Evolutionary conservation across 176 grass and related monocot species (phyloP).

Genomic region (Oryza rufipogon): DNA sequence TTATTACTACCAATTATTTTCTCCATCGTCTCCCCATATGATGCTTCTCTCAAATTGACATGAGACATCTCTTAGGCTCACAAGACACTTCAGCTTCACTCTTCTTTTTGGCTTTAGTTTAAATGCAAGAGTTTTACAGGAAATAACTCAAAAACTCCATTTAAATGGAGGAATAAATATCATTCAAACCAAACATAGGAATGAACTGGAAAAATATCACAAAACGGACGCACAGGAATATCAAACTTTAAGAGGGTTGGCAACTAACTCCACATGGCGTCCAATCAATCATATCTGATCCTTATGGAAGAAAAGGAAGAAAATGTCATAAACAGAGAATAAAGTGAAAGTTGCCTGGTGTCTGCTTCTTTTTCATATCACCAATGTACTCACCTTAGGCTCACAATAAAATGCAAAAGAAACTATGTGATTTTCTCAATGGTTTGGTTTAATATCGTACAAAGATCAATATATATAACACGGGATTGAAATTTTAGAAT

Average conservation of each 20-base stretch:
- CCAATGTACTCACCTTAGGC: neutral
- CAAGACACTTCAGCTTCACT: neutral
- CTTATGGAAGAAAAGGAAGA: neutral
- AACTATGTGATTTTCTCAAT: neutral
- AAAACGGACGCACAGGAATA: neutral
- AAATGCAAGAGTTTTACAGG: neutral
- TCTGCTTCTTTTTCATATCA: neutral
- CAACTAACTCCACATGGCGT: neutral
- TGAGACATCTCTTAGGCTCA: neutral
- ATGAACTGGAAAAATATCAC: neutral
- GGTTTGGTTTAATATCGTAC: neutral
- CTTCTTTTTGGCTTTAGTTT: neutral
- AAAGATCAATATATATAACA: neutral
- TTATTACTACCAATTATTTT: neutral
- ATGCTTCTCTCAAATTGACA: neutral
- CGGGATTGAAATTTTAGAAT: neutral
- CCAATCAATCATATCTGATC: neutral
- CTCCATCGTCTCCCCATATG: neutral
- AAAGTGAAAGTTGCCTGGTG: neutral
- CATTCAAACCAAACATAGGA: neutral
- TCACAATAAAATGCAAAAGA: neutral
- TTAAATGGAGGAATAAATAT: neutral
- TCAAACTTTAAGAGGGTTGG: neutral
- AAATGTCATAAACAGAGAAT: neutral
- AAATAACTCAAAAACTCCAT: neutral